Evolutionary conservation across 2,329 filamentous ascomycete genomes (phyloP).

Genomic region (Colletotrichum salicis): DNA sequence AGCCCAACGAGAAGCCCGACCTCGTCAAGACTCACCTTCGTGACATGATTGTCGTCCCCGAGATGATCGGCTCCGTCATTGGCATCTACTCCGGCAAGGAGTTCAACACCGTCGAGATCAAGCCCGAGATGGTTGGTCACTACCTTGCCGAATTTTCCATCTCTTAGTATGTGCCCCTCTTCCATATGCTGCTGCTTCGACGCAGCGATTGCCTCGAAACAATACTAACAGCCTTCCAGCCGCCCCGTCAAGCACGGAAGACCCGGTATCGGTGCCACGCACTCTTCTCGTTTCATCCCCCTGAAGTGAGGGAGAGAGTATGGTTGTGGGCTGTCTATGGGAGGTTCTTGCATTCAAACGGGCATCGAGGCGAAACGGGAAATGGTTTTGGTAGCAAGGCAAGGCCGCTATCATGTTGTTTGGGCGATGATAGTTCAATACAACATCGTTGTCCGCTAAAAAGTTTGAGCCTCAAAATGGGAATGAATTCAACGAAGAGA

Average conservation of each 20-base stretch:
- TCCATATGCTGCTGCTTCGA: background rate
- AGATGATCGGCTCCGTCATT: constrained; percentile 99
- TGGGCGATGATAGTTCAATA: constrained; percentile 39
- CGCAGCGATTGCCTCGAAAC: background rate
- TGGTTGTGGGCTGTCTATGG: constrained; percentile 54
- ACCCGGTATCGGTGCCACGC: constrained; percentile 99
- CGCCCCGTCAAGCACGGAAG: constrained; percentile 99
- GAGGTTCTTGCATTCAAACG: constrained; percentile 67
- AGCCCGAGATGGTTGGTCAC: constrained; percentile 99
- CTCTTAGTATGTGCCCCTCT: constrained; percentile 83
- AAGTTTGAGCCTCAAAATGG: constrained; percentile 35
- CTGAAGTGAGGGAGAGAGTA: constrained; percentile 86
- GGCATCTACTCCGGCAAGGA: constrained; percentile 99
- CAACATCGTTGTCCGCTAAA: constrained; percentile 40
- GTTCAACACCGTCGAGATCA: constrained; percentile 99
- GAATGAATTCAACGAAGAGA: constrained; percentile 35
- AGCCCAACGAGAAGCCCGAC: constrained; percentile 99
- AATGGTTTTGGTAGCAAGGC: constrained; percentile 63
- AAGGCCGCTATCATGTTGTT: constrained; percentile 37
- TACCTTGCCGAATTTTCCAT: constrained; percentile 99
- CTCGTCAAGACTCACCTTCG: constrained; percentile 99
- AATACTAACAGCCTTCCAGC: constrained; percentile 71
- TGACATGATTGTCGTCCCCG: constrained; percentile 99
- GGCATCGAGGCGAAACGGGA: constrained; percentile 68
- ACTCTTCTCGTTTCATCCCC: constrained; percentile 99